Evolutionary conservation across 148 eudicot species (phyloP), one percentile per base, ranked within the genome.

Genomic region (Chenopodium album): DNA sequence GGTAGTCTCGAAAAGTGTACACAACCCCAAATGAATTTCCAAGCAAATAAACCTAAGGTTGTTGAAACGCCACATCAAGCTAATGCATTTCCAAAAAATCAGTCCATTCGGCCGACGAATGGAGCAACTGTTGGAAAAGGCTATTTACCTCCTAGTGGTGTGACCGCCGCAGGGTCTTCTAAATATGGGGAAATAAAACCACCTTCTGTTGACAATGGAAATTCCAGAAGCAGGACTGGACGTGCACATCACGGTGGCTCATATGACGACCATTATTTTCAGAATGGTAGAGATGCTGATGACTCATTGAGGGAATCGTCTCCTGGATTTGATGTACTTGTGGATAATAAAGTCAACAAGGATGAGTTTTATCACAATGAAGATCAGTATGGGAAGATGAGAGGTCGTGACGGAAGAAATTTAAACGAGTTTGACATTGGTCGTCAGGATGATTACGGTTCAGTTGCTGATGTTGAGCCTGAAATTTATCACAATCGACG

Each of bases 291-390:
- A 84, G 98, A 95, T 84, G 86, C 87, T 17, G 94, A 91, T 70
- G 97, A 92, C 73, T 81, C 87, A 48, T 88, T 93, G 71, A 88
- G 99, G 76, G 98, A 95, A 85, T 93, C 92, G 14, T 93, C 99
- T 32, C 99, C 99, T 84, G 99, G 99, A 59, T 95, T 93, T 85
- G 98, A 95, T 89, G 99, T 95, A 77, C 99, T 95, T 79, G 99
- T 95, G 67, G 97, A 95, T 83, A 90, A 92, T 84, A 94, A 93
- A 22, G 87, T 84, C 32, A 79, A 89, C 76, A 91, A 88, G 52
- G 85, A 90, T 47, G 92, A 91, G 44, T 95, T 90, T 84, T 95
- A 89, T 83, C 91, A 85, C 29, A 82, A 90, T 70, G 97, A 93
- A 73, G 97, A 91, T 60, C 91, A 84, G 23, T 90, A 79, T 80